These are phyloP conservation scores for Pythium phragmitis DNA, from an alignment of 352 stramenopile genomes.

Conservation along the genomic window DNA sequence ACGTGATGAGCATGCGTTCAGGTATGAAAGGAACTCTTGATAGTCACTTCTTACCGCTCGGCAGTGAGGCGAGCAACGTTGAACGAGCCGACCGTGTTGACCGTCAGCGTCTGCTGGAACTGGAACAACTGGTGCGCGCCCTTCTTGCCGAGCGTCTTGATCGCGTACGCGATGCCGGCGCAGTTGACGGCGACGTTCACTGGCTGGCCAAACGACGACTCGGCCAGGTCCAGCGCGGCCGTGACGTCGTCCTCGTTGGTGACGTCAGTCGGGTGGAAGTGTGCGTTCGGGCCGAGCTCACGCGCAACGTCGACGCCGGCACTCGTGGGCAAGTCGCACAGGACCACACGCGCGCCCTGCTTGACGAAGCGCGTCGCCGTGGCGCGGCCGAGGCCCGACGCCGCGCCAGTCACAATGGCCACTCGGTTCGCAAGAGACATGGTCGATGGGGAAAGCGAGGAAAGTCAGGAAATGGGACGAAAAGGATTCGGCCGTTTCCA, in stretches of 20 bases:
- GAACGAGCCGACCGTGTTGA: constrained; percentile 98
- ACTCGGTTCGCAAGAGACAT: constrained; percentile 71
- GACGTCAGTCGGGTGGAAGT: constrained; percentile 82
- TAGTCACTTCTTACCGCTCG: constrained; percentile 62
- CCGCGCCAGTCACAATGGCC: constrained; percentile 91
- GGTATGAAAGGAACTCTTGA: neutral
- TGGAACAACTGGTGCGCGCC: constrained; percentile 88
- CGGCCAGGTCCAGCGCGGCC: constrained; percentile 89
- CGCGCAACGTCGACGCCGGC: constrained; percentile 77
- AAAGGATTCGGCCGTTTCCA: constrained; percentile 4
- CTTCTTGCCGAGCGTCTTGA: constrained; percentile 94
- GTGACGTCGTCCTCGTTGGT: constrained; percentile 89
- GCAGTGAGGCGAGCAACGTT: constrained; percentile 95
- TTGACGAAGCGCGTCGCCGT: constrained; percentile 90
- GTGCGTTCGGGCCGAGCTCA: constrained; percentile 73
- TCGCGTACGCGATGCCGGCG: constrained; percentile 92
- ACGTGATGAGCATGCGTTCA: neutral
- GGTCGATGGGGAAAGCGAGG: neutral
- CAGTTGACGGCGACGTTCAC: constrained; percentile 96
- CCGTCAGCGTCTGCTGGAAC: constrained; percentile 94
- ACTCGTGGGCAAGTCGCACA: constrained; percentile 90
- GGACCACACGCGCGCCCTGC: constrained; percentile 88
- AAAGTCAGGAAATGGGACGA: constrained; percentile 1
- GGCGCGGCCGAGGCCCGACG: constrained; percentile 92
- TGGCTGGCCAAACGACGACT: constrained; percentile 89